Evolutionary conservation across 345 rosid species (phyloP), one percentile per base, ranked within the genome.

Genomic region (Rhodomyrtus tomentosa): DNA sequence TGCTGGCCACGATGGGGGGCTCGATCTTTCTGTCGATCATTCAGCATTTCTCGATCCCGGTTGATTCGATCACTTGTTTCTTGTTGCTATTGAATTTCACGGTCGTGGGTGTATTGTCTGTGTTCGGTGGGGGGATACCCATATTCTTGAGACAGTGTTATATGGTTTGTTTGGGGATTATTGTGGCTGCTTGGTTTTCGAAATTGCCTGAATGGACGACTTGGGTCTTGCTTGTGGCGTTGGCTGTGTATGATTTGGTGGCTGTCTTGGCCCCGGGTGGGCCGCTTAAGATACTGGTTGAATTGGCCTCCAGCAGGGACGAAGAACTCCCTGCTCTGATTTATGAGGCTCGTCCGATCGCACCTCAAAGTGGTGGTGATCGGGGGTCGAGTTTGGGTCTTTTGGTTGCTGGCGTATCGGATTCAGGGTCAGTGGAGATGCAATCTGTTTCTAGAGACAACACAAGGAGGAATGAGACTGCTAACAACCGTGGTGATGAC

Each of bases 181-280:
- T 92, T 88, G 96, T 95, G 55, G 99, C 99, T 2, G 93, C 95
- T 84, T 96, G 98, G 99, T 94, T 96, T 87, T 94, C 99, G 4
- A 97, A 94, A 86, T 84, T 97, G 84, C 99, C 98, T 1, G 98
- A 97, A 74, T 97, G 98, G 99, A 95, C 98, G 86, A 96, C 99
- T 1, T 96, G 99, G 99, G 88, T 85, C 85, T 87, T 95, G 87
- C 88, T 96, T 68, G 94, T 95, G 82, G 98, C 98, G n/a, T 73
- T 96, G 87, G 99, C 98, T 84, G 49, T 94, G 51, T 96, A 96
- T 89, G 99, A 96, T 89, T 84, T 96, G 90, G 95, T 91, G 40
- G 99, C 98, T 32, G 99, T 96, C 87, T 90, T 96, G 88, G 98
- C 95, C 7, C 99, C 99, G 62, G 98, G 99, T 55, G 99, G 99